phyloP scores from a whole-genome alignment of 148 eudicot species.

The Cornus suecica region DNA sequence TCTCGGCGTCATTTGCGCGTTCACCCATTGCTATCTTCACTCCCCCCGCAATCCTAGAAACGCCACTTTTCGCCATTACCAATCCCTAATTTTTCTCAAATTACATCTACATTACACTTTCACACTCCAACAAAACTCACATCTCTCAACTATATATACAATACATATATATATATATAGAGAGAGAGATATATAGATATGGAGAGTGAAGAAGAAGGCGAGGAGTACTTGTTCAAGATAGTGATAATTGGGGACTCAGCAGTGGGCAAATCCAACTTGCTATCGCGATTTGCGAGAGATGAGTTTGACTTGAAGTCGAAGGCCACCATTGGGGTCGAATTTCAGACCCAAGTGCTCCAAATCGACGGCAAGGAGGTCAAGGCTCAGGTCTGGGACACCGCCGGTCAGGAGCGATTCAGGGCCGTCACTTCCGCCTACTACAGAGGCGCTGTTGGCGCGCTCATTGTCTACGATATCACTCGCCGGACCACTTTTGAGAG shows the following conservation, averaged over 20 bases:
- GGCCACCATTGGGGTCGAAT: constrained; percentile 88
- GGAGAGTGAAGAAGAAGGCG: constrained; percentile 43
- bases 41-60: background rate
- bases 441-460: constrained; percentile 86
- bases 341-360: constrained; percentile 65
- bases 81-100: background rate
- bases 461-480: constrained; percentile 67
- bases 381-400: constrained; percentile 93
- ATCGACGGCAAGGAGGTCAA: constrained; percentile 79
- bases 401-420: constrained; percentile 77
- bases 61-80: background rate
- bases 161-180: too few species aligned
- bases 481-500: constrained; percentile 65
- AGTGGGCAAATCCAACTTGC: constrained; percentile 71
- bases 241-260: constrained; percentile 88
- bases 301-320: constrained; percentile 72
- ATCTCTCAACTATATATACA: too few species aligned
- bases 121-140: background rate
- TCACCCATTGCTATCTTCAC: constrained; percentile 18
- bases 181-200: too few species aligned
- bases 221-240: constrained; percentile 79
- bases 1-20: constrained; percentile 18
- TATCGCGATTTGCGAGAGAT: constrained; percentile 69
- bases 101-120: background rate
- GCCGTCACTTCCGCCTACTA: constrained; percentile 88